Evolutionary conservation across 2,329 filamentous ascomycete genomes (phyloP), one percentile per base, ranked within the genome.

Genomic region (Arthrocladium fulminans): DNA sequence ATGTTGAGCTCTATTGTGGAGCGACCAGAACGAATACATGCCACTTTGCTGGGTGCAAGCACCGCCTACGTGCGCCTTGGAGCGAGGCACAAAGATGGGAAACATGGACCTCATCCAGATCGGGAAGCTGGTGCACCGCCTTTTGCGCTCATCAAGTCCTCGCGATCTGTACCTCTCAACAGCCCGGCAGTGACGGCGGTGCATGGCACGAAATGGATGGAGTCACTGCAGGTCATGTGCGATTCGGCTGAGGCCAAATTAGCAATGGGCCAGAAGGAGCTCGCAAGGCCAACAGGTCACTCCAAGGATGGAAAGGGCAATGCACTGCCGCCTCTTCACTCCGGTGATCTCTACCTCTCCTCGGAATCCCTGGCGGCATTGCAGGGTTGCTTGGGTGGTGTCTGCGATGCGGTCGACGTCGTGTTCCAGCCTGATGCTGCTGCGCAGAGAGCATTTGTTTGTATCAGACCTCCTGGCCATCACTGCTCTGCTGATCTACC

Each of bases 191-290:
- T 97, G 5, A 90, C 87, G 5, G 88, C 90, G 62, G 88, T 98
- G 0, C 92, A 98, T 67, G 90, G 90, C 0, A 75, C 73, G 2
- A 85, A 85, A 55, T 96, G 90, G 90, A 96, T 97, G 89, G 80
- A 86, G 45, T 90, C 97, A 62, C 69, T 98, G 42, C 84, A 82
- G 65, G 71, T 76, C 6, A 87, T 97, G 84, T 97, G 92, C 63
- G 76, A 87, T 25, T 73, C 79, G 38, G 88, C 90, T 2, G 86
- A 87, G 61, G 73, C 78, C 3, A 90, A 85, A 60, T 73, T 97
- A 45, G 85, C 86, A 4, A 71, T 80, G 53, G 84, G 82, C 48
- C 83, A 81, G 8, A 90, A 85, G 61, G 89, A 96, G 65, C 69
- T 96, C 34, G 75, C 79, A 51, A 77, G 88, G 41, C 81, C 82